These are phyloP conservation scores for Exophiala spinifera DNA, from an alignment of 2,329 filamentous ascomycete genomes.

Conservation along the genomic window DNA sequence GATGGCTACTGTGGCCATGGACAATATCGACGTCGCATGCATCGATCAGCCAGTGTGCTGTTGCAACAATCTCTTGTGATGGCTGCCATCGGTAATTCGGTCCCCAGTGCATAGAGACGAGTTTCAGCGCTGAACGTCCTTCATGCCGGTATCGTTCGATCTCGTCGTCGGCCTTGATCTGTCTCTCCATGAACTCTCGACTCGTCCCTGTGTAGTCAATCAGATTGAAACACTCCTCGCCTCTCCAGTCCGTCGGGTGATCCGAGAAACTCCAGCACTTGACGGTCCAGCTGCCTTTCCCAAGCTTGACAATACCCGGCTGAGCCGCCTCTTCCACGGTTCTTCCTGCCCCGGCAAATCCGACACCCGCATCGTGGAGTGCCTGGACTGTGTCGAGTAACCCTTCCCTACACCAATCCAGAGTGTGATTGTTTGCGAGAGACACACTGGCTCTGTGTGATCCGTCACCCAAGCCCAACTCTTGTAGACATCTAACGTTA, in stretches of 20 bases:
- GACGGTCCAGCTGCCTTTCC: conserved; percentile 21
- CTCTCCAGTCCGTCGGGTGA: conserved; percentile 37
- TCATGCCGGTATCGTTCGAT: neutral
- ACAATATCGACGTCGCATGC: conserved; percentile 43
- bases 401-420: conserved; percentile 38
- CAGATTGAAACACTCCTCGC: conserved; percentile 36
- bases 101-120: conserved; percentile 43
- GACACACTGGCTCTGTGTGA: conserved; percentile 30
- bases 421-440: conserved; percentile 42
- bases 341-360: conserved; percentile 36
- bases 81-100: conserved; percentile 42
- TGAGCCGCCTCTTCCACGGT: conserved; percentile 31
- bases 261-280: conserved; percentile 39
- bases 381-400: conserved; percentile 36
- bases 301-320: conserved; percentile 33
- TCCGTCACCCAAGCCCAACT: conserved; percentile 31
- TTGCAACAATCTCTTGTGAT: conserved; percentile 30
- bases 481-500: conserved; percentile 35
- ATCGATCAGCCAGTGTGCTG: conserved; percentile 42
- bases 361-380: conserved; percentile 30
- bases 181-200: conserved; percentile 27
- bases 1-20: conserved; percentile 43
- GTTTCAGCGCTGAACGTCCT: conserved; percentile 32
- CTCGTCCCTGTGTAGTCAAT: conserved; percentile 35
- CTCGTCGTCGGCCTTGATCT: neutral